Percentiles rank a stretch among this genome's conserved stretches.
Conservation (phyloP, 371 early-diverging fungal genomes). For the Choanephora cucurbitarum region DNA sequence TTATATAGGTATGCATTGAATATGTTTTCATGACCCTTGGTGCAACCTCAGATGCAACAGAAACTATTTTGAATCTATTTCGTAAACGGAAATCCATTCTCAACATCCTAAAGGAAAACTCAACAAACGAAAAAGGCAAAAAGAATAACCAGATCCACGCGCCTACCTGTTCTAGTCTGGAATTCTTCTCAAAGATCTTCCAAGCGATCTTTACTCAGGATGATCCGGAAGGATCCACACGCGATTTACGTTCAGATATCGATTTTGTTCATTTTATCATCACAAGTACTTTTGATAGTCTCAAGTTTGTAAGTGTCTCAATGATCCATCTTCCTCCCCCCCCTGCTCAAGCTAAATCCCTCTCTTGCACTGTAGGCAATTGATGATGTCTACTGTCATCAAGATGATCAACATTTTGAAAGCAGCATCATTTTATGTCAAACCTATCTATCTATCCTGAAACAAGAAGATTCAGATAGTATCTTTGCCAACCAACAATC, state of each 20-base stretch:
- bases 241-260: slow-evolving; percentile 35
- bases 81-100: slow-evolving; percentile 34
- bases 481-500: slow-evolving; percentile 37
- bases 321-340: no score
- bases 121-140: slow-evolving; percentile 42
- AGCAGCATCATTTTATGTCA: slow-evolving; percentile 12
- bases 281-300: slow-evolving; percentile 24
- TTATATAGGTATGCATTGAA: slow-evolving; percentile 41
- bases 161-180: slow-evolving; percentile 29
- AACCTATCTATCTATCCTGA: slow-evolving; percentile 29
- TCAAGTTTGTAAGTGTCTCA: slow-evolving; percentile 28
- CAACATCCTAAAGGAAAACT: slow-evolving; percentile 31
- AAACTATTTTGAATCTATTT: slow-evolving; percentile 38
- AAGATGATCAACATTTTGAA: slow-evolving; percentile 13
- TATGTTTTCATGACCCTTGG: slow-evolving; percentile 30
- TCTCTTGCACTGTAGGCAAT: slow-evolving; percentile 14
- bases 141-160: slow-evolving; percentile 13
- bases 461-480: slow-evolving; percentile 41
- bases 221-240: slow-evolving; percentile 1
- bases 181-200: slow-evolving; percentile 30
- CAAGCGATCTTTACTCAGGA: slow-evolving; percentile 31
- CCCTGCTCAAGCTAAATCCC: neutral
- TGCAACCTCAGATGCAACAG: slow-evolving; percentile 27
- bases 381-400: slow-evolving; percentile 20
- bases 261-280: slow-evolving; percentile 51